phyloP scores from a whole-genome alignment of 495 filamentous ascomycete genomes.

The Clavariopsis aquatica region DNA sequence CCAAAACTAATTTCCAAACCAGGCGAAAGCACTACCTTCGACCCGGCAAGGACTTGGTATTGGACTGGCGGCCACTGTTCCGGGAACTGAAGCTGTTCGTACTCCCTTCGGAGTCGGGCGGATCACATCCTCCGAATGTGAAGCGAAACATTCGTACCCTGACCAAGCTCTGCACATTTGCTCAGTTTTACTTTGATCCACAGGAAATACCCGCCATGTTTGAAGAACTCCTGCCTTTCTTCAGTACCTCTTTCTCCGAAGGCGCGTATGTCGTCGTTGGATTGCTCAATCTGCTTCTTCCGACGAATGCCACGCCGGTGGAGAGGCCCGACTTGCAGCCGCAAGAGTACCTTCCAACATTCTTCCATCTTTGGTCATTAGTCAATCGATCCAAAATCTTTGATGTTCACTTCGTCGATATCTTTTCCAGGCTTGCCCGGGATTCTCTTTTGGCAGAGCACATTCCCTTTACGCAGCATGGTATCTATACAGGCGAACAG shows the following conservation, averaged over 20 bases:
- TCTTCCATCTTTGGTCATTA: slow-evolving; percentile 95
- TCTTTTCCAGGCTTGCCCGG: slow-evolving; percentile 80
- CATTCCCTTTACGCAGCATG: slow-evolving; percentile 81
- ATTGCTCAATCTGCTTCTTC: slow-evolving; percentile 80
- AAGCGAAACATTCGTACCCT: slow-evolving; percentile 74
- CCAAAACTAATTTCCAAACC: slow-evolving; percentile 37
- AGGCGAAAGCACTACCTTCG: slow-evolving; percentile 95
- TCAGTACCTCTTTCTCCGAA: slow-evolving; percentile 87
- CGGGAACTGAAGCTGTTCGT: slow-evolving; percentile 88
- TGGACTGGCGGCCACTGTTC: slow-evolving; percentile 93
- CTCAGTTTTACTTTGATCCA: slow-evolving; percentile 90
- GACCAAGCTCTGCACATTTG: slow-evolving; percentile 83
- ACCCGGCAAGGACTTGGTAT: slow-evolving; percentile 78
- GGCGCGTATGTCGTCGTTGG: slow-evolving; percentile 86
- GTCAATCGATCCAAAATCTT: slow-evolving; percentile 86
- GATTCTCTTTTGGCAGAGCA: slow-evolving; percentile 74
- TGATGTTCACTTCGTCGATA: slow-evolving; percentile 84
- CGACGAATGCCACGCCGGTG: slow-evolving; percentile 74
- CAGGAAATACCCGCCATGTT: slow-evolving; percentile 80
- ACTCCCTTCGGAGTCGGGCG: slow-evolving; percentile 72
- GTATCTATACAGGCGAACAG: slow-evolving; percentile 90
- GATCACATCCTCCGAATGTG: slow-evolving; percentile 59
- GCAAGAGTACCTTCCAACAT: slow-evolving; percentile 80
- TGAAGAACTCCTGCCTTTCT: slow-evolving; percentile 94
- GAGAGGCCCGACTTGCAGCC: slow-evolving; percentile 69